Conservation (phyloP, 768 basidiomycete genomes). For the Steccherinum ochraceum region DNA sequence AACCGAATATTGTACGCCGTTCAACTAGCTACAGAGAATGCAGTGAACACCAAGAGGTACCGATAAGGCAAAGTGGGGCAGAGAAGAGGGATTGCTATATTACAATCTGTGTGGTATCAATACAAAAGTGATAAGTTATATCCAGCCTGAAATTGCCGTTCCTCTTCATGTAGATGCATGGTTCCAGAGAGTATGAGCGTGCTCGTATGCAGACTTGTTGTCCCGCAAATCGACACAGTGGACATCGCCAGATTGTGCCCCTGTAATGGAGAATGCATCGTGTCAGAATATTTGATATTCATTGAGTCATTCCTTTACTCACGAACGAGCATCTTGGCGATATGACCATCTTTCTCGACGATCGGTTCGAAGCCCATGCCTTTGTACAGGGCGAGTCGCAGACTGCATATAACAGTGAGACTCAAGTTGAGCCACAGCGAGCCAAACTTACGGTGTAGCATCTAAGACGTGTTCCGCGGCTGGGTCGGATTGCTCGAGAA, state of each 20-base stretch:
- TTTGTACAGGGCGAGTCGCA: slow-evolving; percentile 64
- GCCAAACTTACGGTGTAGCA: slow-evolving; percentile 52
- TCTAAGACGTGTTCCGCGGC: slow-evolving; percentile 70
- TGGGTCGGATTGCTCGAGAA: slow-evolving; percentile 64
- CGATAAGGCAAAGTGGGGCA: too few relatives aligned
- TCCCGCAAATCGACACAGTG: slow-evolving; percentile 26
- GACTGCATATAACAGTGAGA: slow-evolving; percentile 28
- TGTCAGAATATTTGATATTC: background rate
- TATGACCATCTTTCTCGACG: slow-evolving; percentile 40
- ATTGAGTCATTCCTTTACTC: too few relatives aligned
- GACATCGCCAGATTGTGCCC: slow-evolving; percentile 35
- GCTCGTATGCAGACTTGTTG: slow-evolving; percentile 22
- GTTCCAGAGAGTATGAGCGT: slow-evolving; percentile 28
- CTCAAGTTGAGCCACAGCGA: background rate
- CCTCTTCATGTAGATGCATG: slow-evolving; percentile 27
- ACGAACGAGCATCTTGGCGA: slow-evolving; percentile 66
- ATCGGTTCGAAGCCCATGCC: slow-evolving; percentile 69
- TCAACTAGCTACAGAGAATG: too few relatives aligned
- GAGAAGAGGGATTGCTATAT: too few relatives aligned
- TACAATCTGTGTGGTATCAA: too few relatives aligned
- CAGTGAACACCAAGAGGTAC: too few relatives aligned
- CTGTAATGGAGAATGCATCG: slow-evolving; percentile 26
- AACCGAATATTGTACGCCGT: too few relatives aligned
- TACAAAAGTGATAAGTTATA: too few relatives aligned
- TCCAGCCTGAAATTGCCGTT: too few relatives aligned